phyloP scores from a whole-genome alignment of 176 grass and related monocot genomes.

The Neostapfia colusana region DNA sequence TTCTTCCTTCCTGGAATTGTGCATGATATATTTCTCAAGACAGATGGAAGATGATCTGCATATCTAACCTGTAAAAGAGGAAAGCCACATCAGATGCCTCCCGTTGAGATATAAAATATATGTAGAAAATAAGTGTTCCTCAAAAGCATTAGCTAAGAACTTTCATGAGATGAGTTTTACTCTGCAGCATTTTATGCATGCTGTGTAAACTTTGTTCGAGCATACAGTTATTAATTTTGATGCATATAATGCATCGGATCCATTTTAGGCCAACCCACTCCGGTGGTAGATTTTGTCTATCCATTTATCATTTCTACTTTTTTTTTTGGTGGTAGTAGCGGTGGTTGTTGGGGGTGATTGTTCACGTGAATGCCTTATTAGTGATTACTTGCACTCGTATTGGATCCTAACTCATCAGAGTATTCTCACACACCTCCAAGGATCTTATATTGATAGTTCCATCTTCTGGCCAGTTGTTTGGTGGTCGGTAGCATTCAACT shows the following conservation, averaged over 20 bases:
- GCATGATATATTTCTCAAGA: slow-evolving; percentile 85
- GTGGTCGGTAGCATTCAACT: slow-evolving; percentile 51
- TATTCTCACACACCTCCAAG: slow-evolving; percentile 66
- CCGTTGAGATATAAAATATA: slow-evolving; percentile 5
- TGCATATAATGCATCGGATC: slow-evolving; percentile 13
- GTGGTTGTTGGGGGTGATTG: not conserved
- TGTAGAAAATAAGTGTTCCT: not conserved
- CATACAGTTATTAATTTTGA: slow-evolving; percentile 24
- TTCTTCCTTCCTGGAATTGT: slow-evolving; percentile 88
- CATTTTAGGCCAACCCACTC: not conserved
- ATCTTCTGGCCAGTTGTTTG: slow-evolving; percentile 77
- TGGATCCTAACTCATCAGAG: not conserved
- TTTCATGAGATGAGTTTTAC: not conserved
- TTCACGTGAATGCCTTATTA: not conserved
- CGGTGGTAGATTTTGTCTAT: not conserved
- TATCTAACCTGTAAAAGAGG: slow-evolving; percentile 78
- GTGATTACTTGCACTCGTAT: not conserved
- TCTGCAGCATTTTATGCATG: not conserved
- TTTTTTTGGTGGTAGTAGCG: too few species aligned
- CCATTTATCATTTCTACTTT: not conserved
- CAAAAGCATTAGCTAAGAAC: not conserved
- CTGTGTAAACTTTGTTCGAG: slow-evolving; percentile 8
- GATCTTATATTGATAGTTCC: slow-evolving; percentile 75
- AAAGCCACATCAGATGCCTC: slow-evolving; percentile 24
- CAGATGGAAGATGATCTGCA: slow-evolving; percentile 90